Conservation (phyloP, 2,329 filamentous ascomycete species). For the Fusarium albidum region DNA sequence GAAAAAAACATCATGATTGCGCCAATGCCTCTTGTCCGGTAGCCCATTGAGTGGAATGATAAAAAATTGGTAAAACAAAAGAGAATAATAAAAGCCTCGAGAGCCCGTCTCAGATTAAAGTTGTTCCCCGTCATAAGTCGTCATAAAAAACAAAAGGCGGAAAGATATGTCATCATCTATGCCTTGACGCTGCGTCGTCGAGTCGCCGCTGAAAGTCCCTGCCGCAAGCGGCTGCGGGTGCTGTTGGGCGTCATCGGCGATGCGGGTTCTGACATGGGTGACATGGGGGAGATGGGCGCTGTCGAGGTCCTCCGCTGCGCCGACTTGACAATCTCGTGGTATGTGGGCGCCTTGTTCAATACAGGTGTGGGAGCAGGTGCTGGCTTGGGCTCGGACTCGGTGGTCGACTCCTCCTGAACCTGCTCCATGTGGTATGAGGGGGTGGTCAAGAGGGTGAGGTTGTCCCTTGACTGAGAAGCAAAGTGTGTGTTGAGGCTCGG, state of each 20-base stretch:
- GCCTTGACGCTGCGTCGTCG: conserved; percentile 52
- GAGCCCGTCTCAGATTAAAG: conserved; percentile 25
- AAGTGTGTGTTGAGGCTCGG: conserved; percentile 52
- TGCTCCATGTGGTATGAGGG: conserved; percentile 43
- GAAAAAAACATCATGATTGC: conserved; percentile 21
- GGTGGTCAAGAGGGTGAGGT: conserved; percentile 37
- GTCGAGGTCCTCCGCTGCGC: conserved; percentile 51
- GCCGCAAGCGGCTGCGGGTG: conserved; percentile 36
- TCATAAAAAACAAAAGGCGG: conserved; percentile 27
- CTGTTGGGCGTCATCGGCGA: conserved; percentile 40
- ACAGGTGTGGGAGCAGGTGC: conserved; percentile 31
- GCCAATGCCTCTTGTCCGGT: conserved; percentile 23
- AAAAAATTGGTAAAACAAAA: conserved; percentile 27
- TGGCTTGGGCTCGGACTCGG: conserved; percentile 33
- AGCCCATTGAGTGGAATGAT: conserved; percentile 24
- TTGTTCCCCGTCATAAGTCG: conserved; percentile 35
- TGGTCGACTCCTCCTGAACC: conserved; percentile 42
- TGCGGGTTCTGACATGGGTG: conserved; percentile 38
- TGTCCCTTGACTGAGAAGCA: conserved; percentile 47
- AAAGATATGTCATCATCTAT: conserved; percentile 31
- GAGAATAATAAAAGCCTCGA: conserved; percentile 32
- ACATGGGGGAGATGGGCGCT: conserved; percentile 40
- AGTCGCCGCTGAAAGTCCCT: conserved; percentile 37
- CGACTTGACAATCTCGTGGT: conserved; percentile 56
- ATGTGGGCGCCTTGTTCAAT: conserved; percentile 48